Percentiles rank a stretch among this genome's conserved stretches.
Conservation (phyloP, 139 green algal species). For the Limnomonas spitsbergensis region DNA sequence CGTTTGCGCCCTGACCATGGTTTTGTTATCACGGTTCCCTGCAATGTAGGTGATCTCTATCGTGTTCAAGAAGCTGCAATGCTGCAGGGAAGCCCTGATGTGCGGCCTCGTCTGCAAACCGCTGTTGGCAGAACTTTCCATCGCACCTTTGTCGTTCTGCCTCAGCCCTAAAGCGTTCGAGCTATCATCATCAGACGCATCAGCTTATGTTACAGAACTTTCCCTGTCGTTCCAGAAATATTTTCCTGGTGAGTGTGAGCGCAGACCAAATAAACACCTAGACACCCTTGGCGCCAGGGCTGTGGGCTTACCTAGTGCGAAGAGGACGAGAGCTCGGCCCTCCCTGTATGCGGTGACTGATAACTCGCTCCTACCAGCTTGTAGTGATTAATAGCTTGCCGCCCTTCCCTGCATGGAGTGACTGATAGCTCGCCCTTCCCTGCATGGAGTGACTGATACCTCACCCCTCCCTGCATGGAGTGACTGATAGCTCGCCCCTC, state of each 20-base stretch:
- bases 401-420: neutral
- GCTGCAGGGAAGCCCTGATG: neutral
- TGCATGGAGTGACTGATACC: too few species aligned
- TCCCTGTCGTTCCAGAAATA: slow-evolving; percentile 23
- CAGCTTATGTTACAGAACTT: neutral
- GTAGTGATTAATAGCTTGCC: neutral
- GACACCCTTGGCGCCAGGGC: too few species aligned
- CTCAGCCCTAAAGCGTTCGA: neutral
- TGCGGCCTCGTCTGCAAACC: neutral
- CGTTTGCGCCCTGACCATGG: neutral
- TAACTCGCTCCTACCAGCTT: neutral
- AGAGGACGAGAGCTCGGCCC: neutral
- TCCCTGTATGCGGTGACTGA: neutral
- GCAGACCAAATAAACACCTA: too few species aligned
- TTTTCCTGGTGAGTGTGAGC: slow-evolving; percentile 31
- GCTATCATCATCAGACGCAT: neutral
- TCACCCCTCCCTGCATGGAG: too few species aligned
- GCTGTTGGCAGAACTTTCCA: neutral
- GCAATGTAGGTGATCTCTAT: slow-evolving; percentile 11
- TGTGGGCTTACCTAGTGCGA: neutral
- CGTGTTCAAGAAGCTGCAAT: neutral
- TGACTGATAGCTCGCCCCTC: too few species aligned
- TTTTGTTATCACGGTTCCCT: too few species aligned
- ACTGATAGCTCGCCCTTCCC: neutral
- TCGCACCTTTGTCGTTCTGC: neutral